phyloP scores from a whole-genome alignment of 2,329 filamentous ascomycete species.

The Ophiocordyceps sinensis region DNA sequence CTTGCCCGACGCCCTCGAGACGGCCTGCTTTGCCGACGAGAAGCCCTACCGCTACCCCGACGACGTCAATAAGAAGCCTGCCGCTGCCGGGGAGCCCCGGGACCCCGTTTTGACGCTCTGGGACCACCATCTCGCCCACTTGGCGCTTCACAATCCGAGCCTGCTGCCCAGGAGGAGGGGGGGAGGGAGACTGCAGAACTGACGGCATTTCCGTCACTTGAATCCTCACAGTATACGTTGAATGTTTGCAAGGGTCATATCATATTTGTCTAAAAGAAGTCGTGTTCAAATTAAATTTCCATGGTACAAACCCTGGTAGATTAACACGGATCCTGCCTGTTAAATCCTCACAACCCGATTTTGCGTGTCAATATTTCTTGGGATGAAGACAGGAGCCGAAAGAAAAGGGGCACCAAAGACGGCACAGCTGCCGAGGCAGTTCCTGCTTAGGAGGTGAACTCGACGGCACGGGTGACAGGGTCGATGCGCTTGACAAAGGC shows the following conservation, averaged over 20 bases:
- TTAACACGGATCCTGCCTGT: too few relatives aligned
- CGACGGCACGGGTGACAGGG: conserved; percentile 3
- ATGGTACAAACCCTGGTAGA: too few relatives aligned
- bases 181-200: not conserved
- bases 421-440: not conserved
- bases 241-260: too few relatives aligned
- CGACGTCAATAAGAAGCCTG: not conserved
- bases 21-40: conserved; percentile 29
- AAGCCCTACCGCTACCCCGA: conserved; percentile 30
- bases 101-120: conserved; percentile 6
- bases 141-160: conserved; percentile 4
- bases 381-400: not conserved
- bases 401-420: not conserved
- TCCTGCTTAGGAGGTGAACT: conserved; percentile 5
- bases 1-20: conserved; percentile 26
- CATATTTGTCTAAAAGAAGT: not conserved
- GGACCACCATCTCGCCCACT: conserved; percentile 7
- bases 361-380: not conserved
- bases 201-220: too few relatives aligned
- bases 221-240: too few relatives aligned
- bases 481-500: conserved; percentile 5
- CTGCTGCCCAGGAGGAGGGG: not conserved
- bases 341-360: not conserved
- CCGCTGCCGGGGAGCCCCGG: not conserved
- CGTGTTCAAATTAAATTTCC: not conserved